These are phyloP conservation scores for Lactifluus rugatus DNA, from an alignment of 768 basidiomycete genomes.

Conservation along the genomic window DNA sequence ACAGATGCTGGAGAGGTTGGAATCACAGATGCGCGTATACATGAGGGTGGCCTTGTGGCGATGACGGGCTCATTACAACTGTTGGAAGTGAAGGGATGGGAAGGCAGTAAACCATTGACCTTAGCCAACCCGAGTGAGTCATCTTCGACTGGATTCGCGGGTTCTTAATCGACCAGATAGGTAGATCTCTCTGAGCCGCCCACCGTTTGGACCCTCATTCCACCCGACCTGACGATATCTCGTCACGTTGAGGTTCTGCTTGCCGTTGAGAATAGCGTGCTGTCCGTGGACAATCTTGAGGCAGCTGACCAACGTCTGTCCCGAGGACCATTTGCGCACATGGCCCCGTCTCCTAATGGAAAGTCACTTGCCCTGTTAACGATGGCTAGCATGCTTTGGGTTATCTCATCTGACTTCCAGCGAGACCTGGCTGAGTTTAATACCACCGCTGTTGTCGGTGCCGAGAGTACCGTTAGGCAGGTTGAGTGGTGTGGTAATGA, in stretches of 20 bases:
- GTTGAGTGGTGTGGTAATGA: conserved; percentile 97
- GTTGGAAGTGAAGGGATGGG: conserved; percentile 86
- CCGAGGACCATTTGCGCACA: conserved; percentile 79
- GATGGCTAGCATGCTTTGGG: conserved; percentile 66
- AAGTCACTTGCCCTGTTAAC: conserved; percentile 83
- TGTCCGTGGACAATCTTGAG: conserved; percentile 84
- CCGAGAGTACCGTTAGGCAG: conserved; percentile 51
- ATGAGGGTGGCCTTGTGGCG: conserved; percentile 82
- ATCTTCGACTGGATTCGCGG: neutral
- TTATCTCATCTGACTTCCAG: conserved; percentile 92
- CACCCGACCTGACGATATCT: conserved; percentile 81
- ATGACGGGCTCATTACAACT: conserved; percentile 66
- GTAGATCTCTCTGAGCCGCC: conserved; percentile 71
- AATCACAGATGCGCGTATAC: conserved; percentile 75
- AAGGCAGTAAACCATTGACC: conserved; percentile 60
- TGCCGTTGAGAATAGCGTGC: conserved; percentile 69
- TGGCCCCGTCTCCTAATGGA: conserved; percentile 89
- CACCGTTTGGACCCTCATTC: conserved; percentile 78
- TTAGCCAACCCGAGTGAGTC: conserved; percentile 66
- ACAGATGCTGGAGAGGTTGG: conserved; percentile 74
- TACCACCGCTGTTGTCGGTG: conserved; percentile 44
- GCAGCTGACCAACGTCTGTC: conserved; percentile 79
- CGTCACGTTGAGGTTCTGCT: conserved; percentile 85
- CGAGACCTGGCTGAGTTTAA: conserved; percentile 83
- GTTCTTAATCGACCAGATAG: conserved; percentile 3